These are phyloP conservation scores for Globisporangium abappressorium DNA, from an alignment of 352 stramenopile species.

Conservation along the genomic window DNA sequence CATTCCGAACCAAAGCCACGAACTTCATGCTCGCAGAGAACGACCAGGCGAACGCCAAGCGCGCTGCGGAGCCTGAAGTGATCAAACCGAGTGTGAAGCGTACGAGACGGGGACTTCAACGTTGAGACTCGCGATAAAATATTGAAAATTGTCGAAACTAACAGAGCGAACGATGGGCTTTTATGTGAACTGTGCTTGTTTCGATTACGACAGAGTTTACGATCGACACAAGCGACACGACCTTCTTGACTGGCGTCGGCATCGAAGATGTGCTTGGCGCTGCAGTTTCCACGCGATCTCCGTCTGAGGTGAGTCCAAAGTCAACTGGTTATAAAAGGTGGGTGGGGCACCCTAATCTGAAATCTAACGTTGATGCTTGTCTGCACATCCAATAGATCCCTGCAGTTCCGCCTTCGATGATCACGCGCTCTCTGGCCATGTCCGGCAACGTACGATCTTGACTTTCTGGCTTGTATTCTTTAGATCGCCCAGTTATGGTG, in stretches of 20 bases:
- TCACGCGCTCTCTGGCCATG: slow-evolving; percentile 46
- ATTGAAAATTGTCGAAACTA: not conserved
- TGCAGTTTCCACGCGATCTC: slow-evolving; percentile 13
- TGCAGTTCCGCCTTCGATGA: slow-evolving; percentile 47
- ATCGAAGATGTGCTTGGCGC: slow-evolving; percentile 57
- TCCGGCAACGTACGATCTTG: slow-evolving; percentile 19
- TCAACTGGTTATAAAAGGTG: no score
- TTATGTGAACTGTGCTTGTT: not conserved
- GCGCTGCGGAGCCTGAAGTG: slow-evolving; percentile 5
- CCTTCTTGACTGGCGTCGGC: slow-evolving; percentile 69
- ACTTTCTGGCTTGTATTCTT: not conserved
- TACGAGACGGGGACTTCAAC: slow-evolving; percentile 6
- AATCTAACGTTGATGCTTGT: not conserved
- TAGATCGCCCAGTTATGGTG: not conserved
- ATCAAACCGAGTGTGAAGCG: slow-evolving; percentile 12
- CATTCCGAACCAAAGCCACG: slow-evolving; percentile 50
- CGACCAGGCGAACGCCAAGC: slow-evolving; percentile 26
- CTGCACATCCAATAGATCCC: slow-evolving; percentile 26
- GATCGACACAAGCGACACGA: slow-evolving; percentile 61
- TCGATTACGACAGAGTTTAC: slow-evolving; percentile 6
- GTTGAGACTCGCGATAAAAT: not conserved
- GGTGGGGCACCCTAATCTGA: no score
- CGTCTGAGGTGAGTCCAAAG: slow-evolving; percentile 28
- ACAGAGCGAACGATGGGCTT: not conserved
- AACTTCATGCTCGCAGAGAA: slow-evolving; percentile 35